A percentile compares a stretch with the other conserved stretches of the same genome.
Evolutionary conservation across 352 stramenopile genomes (phyloP).

Genomic region (Phytophthora vignae): DNA sequence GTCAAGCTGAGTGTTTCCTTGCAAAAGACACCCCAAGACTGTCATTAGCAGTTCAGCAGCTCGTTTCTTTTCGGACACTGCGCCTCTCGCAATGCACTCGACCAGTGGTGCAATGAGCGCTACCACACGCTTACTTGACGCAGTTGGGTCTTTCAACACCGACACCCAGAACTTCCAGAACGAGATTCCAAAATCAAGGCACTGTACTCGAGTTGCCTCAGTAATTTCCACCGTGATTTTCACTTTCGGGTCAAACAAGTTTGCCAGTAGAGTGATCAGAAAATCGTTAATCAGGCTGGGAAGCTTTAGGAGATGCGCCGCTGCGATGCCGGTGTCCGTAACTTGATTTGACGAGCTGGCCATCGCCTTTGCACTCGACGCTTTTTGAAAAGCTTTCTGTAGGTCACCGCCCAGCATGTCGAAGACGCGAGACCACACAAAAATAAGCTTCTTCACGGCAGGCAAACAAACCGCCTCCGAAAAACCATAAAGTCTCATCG

Average conservation of each 20-base stretch:
- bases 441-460: constrained; percentile 78
- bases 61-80: constrained; percentile 65
- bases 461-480: constrained; percentile 57
- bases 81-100: constrained; percentile 58
- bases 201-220: constrained; percentile 65
- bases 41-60: constrained; percentile 76
- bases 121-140: constrained; percentile 62
- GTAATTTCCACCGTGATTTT: constrained; percentile 37
- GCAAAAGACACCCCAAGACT: constrained; percentile 60
- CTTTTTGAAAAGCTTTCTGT: constrained; percentile 43
- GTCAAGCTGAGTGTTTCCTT: constrained; percentile 58
- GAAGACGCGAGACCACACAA: constrained; percentile 79
- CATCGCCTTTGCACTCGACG: constrained; percentile 27
- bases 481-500: constrained; percentile 71
- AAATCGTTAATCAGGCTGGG: constrained; percentile 81
- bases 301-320: constrained; percentile 65
- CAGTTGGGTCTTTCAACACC: constrained; percentile 57
- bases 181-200: constrained; percentile 73
- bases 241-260: constrained; percentile 49
- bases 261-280: constrained; percentile 56
- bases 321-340: constrained; percentile 38
- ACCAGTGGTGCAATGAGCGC: constrained; percentile 61
- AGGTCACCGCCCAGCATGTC: constrained; percentile 57
- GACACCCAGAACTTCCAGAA: constrained; percentile 81
- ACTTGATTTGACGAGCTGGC: constrained; percentile 38